Percentiles rank a stretch among this genome's conserved stretches.
Conservation (phyloP, 805 yeast genomes). For the Lipomyces anomalus region DNA sequence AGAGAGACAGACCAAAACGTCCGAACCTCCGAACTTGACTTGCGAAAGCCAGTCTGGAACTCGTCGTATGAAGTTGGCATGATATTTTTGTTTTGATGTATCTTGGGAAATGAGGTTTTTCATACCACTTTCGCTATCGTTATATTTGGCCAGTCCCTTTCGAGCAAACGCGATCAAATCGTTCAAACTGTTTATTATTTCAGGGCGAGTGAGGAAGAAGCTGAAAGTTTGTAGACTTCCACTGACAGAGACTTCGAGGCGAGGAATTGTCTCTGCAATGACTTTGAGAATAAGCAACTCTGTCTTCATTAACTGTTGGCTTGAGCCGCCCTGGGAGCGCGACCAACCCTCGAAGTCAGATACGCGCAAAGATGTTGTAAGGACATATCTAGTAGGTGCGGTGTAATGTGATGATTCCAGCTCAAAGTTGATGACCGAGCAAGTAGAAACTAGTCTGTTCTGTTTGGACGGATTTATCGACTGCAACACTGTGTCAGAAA, state of each 20-base stretch:
- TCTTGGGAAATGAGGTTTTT: background rate
- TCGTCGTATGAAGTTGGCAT: conserved; percentile 10
- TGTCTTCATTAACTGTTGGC: conserved; percentile 11
- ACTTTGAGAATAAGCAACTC: conserved; percentile 13
- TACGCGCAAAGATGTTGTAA: conserved; percentile 26
- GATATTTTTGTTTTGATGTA: background rate
- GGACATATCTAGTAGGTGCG: conserved; percentile 23
- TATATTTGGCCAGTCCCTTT: conserved; percentile 5
- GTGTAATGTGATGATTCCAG: conserved; percentile 30
- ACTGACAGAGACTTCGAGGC: conserved; percentile 14
- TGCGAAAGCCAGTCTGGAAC: conserved; percentile 30
- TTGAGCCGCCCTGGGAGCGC: conserved; percentile 5
- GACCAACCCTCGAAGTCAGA: conserved; percentile 19
- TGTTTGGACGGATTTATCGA: no score
- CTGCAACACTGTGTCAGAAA: conserved; percentile 28
- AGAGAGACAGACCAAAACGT: conserved; percentile 18
- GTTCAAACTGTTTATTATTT: conserved; percentile 18
- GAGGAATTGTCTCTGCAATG: conserved; percentile 20
- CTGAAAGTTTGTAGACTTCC: conserved; percentile 15
- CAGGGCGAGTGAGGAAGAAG: conserved; percentile 20
- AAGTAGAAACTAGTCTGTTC: conserved; percentile 33
- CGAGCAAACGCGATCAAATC: conserved; percentile 14
- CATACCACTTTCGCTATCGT: conserved; percentile 1
- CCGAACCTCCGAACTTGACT: conserved; percentile 29
- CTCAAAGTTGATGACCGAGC: conserved; percentile 32